phyloP scores from a whole-genome alignment of 768 basidiomycete genomes.

The Termitomyces sp. region DNA sequence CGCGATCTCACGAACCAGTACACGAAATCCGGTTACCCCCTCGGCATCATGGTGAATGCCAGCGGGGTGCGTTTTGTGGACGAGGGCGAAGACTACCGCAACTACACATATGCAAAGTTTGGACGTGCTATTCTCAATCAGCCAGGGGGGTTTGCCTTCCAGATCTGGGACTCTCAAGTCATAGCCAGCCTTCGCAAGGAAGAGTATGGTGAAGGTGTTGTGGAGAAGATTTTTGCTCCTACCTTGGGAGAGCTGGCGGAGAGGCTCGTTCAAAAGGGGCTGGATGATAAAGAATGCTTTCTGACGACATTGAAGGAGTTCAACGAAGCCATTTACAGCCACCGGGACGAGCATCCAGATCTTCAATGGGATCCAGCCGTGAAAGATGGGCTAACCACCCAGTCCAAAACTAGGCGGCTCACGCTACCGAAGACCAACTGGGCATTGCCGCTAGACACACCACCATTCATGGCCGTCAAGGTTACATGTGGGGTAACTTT shows the following conservation, averaged over 20 bases:
- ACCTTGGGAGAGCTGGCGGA: slow-evolving; percentile 46
- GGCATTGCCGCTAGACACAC: slow-evolving; percentile 49
- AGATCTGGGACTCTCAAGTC: slow-evolving; percentile 54
- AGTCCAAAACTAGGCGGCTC: slow-evolving; percentile 30
- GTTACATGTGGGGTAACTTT: slow-evolving; percentile 69
- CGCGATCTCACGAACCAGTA: slow-evolving; percentile 61
- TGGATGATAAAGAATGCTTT: slow-evolving; percentile 37
- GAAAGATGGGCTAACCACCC: slow-evolving; percentile 57
- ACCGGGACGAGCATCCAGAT: slow-evolving; percentile 27
- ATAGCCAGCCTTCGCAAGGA: slow-evolving; percentile 45
- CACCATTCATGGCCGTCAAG: slow-evolving; percentile 61
- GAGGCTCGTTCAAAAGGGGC: slow-evolving; percentile 37
- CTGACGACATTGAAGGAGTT: slow-evolving; percentile 42
- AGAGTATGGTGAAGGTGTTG: slow-evolving; percentile 60
- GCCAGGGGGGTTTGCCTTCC: slow-evolving; percentile 56
- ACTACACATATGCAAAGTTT: slow-evolving; percentile 69
- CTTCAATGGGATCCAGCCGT: slow-evolving; percentile 54
- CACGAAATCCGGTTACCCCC: slow-evolving; percentile 70
- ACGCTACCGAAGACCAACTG: slow-evolving; percentile 59
- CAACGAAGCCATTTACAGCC: slow-evolving; percentile 41
- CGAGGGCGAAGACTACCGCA: slow-evolving; percentile 68
- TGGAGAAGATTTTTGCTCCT: slow-evolving; percentile 46
- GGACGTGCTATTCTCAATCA: slow-evolving; percentile 55
- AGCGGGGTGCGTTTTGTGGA: slow-evolving; percentile 60
- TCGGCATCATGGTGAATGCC: slow-evolving; percentile 64